Conservation (phyloP, 495 filamentous ascomycete genomes). For the Tuber brumale region DNA sequence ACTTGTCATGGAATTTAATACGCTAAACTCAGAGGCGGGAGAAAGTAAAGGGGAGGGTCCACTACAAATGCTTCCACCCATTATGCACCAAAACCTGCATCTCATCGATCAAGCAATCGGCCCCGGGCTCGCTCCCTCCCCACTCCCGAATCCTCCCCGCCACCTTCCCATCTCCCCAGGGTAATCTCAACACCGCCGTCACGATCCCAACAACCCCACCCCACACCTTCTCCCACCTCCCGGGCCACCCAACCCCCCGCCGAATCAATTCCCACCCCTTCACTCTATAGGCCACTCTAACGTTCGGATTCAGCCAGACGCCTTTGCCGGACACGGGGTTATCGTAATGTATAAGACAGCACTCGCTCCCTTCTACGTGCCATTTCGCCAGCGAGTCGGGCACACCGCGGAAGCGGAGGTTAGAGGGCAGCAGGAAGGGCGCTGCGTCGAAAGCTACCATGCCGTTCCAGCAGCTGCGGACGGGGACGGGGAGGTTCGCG, state of each 20-base stretch:
- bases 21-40: not conserved
- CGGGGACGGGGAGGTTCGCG: constrained; percentile 55
- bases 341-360: constrained; percentile 75
- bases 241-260: constrained; percentile 29
- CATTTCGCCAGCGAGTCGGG: constrained; percentile 58
- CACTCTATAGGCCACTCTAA: constrained; percentile 64
- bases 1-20: not conserved
- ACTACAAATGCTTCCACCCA: constrained; percentile 70
- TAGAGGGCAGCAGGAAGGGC: constrained; percentile 51
- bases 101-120: constrained; percentile 70
- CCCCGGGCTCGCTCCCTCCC: constrained; percentile 48
- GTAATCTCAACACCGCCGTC: constrained; percentile 14
- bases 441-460: constrained; percentile 57
- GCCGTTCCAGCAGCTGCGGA: constrained; percentile 79
- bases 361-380: constrained; percentile 74
- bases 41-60: not conserved
- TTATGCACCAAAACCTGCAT: constrained; percentile 72
- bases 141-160: constrained; percentile 27
- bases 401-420: constrained; percentile 63
- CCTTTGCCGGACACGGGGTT: constrained; percentile 55
- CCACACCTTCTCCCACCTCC: constrained; percentile 45
- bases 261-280: constrained; percentile 54
- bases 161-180: constrained; percentile 44
- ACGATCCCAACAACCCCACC: constrained; percentile 29
- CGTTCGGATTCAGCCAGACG: constrained; percentile 70